A percentile compares a stretch with the other conserved stretches of the same genome.
phyloP scores from a whole-genome alignment of 805 yeast species.

The Candida argentea region DNA sequence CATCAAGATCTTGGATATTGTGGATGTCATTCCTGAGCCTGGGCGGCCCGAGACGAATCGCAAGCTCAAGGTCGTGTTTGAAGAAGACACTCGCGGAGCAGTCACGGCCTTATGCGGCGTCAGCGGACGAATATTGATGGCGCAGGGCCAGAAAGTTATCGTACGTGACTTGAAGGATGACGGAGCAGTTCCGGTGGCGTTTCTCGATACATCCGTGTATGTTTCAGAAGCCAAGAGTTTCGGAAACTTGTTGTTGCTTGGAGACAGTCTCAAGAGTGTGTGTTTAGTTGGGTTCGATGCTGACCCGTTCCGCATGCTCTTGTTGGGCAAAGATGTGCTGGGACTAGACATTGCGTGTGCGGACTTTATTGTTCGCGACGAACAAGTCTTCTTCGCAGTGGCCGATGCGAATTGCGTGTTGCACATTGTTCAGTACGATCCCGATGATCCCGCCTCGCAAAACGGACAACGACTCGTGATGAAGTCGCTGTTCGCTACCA shows the following conservation, averaged over 20 bases:
- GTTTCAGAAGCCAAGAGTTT: constrained; percentile 72
- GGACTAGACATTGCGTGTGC: constrained; percentile 54
- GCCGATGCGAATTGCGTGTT: constrained; percentile 61
- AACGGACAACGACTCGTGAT: constrained; percentile 71
- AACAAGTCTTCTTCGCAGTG: constrained; percentile 53
- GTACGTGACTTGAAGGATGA: constrained; percentile 81
- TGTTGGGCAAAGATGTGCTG: constrained; percentile 64
- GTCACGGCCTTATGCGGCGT: constrained; percentile 69
- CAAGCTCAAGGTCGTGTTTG: constrained; percentile 61
- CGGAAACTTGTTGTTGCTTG: constrained; percentile 71
- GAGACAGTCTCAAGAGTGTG: constrained; percentile 70
- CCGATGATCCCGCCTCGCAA: constrained; percentile 76
- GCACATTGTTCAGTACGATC: constrained; percentile 78
- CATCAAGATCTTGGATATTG: constrained; percentile 62
- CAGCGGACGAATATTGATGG: constrained; percentile 71
- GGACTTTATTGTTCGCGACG: constrained; percentile 69
- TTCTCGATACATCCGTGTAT: constrained; percentile 74
- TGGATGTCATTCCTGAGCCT: constrained; percentile 83
- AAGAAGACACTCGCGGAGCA: constrained; percentile 76
- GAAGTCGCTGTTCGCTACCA: constrained; percentile 60
- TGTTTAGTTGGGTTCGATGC: constrained; percentile 87
- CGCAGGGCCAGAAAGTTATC: constrained; percentile 79
- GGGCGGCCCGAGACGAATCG: constrained; percentile 75
- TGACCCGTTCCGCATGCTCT: constrained; percentile 82
- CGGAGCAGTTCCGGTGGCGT: constrained; percentile 89